Base-by-base conservation (phyloP, 768 basidiomycete species). In the Suillus cothurnatus region DNA sequence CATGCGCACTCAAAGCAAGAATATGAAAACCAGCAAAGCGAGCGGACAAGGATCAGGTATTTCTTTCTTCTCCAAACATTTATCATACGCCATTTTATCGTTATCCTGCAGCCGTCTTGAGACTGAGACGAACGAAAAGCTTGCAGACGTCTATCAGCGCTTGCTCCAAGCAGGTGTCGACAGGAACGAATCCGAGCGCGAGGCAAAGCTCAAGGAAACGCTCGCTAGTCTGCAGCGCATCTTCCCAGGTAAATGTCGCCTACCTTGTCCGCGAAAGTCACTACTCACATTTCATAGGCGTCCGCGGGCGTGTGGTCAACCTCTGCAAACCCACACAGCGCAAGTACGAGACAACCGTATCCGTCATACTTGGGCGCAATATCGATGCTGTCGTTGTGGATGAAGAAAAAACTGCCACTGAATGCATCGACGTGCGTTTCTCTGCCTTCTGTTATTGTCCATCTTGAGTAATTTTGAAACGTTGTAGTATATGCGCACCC, bases 351-450 rank as follows among this genome's bases (percentile, higher is more conserved):
- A 86, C 87, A 0, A 94, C 97, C 0, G 93, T 99, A 14, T 89
- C 92, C 1, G 93, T 95, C 38, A 88, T 98, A n/a, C 85, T 99
- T 2, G 97, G 97, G 0, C 85, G 97, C 61, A 95, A 99, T 73
- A 92, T 95, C 63, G 97, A 99, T 71, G 92, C 95, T 1, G 86
- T 99, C 63, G 94, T 99, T 8, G 96, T 99, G 1, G 97, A 99
- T 72, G 91, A 94, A 72, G 96, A 99, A 80, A 95, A 93, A 78
- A 96, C 93, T 1, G 97, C 94, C 2, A 97, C 98, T 63, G 94
- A 96, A 70, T 99, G 97, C 75, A 98, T 99, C 71, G 95, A 98
- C 83, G 80, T 70, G 32, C n/a, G 31, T 52, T 36, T 12, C 32
- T n/a, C 58, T 56, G 38, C 26, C 41, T 14, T 32, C 32, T 47